Conservation (phyloP, 148 eudicot genomes). For the Chenopodium formosanum region DNA sequence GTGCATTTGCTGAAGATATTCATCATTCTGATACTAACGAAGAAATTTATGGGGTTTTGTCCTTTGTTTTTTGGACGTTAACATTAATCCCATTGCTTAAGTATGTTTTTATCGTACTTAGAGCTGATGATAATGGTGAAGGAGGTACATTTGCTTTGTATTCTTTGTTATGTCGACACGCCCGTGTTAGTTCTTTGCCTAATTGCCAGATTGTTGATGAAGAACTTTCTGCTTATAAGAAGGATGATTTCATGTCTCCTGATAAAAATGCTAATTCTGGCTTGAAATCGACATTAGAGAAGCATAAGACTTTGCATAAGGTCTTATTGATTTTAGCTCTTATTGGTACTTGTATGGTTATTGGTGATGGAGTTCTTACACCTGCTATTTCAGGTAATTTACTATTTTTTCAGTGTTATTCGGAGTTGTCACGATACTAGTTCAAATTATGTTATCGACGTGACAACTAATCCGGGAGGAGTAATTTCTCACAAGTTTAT, state of each 20-base stretch:
- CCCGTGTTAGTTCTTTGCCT: slow-evolving; percentile 63
- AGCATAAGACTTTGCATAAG: slow-evolving; percentile 51
- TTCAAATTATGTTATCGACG: background rate
- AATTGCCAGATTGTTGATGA: slow-evolving; percentile 47
- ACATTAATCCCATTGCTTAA: slow-evolving; percentile 74
- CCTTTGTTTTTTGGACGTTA: slow-evolving; percentile 79
- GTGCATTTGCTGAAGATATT: slow-evolving; percentile 51
- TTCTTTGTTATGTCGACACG: slow-evolving; percentile 62
- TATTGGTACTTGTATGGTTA: slow-evolving; percentile 79
- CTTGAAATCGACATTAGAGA: slow-evolving; percentile 52
- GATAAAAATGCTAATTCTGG: slow-evolving; percentile 14
- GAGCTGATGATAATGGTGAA: slow-evolving; percentile 84
- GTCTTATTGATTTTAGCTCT: slow-evolving; percentile 64
- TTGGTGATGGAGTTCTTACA: slow-evolving; percentile 74
- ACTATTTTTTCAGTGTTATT: background rate
- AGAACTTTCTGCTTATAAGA: slow-evolving; percentile 41
- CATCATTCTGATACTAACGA: slow-evolving; percentile 44
- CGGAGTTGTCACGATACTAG: background rate
- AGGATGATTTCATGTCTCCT: slow-evolving; percentile 12
- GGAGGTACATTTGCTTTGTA: slow-evolving; percentile 85
- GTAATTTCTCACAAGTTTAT: background rate
- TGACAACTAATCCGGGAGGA: background rate
- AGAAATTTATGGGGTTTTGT: slow-evolving; percentile 61
- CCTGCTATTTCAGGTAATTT: slow-evolving; percentile 71
- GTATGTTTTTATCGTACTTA: slow-evolving; percentile 67